These are phyloP conservation scores for Sodiomyces alkalinus DNA, from an alignment of 2,329 filamentous ascomycete genomes.

Conservation along the genomic window DNA sequence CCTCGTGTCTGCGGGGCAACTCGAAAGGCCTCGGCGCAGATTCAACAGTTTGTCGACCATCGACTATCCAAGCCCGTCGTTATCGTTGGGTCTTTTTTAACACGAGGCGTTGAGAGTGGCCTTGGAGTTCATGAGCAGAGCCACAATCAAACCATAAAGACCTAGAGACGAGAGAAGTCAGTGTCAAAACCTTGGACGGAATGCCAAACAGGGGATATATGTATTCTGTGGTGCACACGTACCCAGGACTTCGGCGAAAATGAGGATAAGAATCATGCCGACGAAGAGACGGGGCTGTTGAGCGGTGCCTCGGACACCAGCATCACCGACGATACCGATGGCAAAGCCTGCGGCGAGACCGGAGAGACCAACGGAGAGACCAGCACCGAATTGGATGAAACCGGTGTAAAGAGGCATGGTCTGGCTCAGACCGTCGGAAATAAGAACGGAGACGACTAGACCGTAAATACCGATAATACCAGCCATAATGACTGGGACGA, in stretches of 20 bases:
- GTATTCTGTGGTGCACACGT: slow-evolving; percentile 23
- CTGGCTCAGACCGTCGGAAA: slow-evolving; percentile 66
- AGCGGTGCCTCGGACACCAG: slow-evolving; percentile 74
- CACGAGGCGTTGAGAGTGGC: slow-evolving; percentile 49
- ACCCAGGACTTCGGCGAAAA: slow-evolving; percentile 99
- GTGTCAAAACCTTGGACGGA: not conserved
- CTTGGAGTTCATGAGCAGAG: slow-evolving; percentile 99
- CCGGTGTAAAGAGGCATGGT: slow-evolving; percentile 61
- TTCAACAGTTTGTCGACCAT: slow-evolving; percentile 23
- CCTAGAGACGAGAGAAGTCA: slow-evolving; percentile 33
- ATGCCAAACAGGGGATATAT: slow-evolving; percentile 1
- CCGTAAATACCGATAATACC: slow-evolving; percentile 99
- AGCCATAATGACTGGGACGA: slow-evolving; percentile 99
- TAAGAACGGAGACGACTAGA: slow-evolving; percentile 74
- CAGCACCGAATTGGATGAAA: slow-evolving; percentile 75
- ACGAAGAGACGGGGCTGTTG: slow-evolving; percentile 81
- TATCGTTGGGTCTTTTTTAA: slow-evolving; percentile 24
- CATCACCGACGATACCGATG: slow-evolving; percentile 78
- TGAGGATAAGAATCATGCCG: slow-evolving; percentile 97
- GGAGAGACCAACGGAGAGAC: slow-evolving; percentile 66
- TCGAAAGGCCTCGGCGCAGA: slow-evolving; percentile 11
- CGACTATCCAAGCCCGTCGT: slow-evolving; percentile 8
- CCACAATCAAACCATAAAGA: slow-evolving; percentile 98
- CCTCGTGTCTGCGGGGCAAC: too few species aligned
- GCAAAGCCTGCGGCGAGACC: slow-evolving; percentile 76